Base-by-base conservation (phyloP, 106 monocot genomes). In the Dendrobium officinale region DNA sequence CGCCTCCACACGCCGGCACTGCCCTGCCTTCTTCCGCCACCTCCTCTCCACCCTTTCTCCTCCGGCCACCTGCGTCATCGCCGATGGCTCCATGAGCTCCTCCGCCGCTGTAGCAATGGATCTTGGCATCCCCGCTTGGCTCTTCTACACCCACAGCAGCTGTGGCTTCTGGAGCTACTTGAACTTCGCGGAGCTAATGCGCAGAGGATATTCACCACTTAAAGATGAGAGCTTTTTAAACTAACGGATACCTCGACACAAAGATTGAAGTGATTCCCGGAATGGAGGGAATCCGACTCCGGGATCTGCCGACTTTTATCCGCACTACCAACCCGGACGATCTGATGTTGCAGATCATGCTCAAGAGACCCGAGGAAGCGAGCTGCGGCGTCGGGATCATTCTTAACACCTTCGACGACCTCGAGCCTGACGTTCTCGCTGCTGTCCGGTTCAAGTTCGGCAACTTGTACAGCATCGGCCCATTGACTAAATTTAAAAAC, bases 391-490 rank as follows among this genome's bases (percentile, higher is more conserved):
- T 26, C 16, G 86, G 84, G 2, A 72, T 93, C 70, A 64, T 93
- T 43, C 29, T 93, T 11, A 90, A 90, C 85, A 91, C 89, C 22
- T 91, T 93, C 73, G 84, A 86, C 43, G 87, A 83, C 0, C 54
- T 93, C 10, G 93, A 93, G 68, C 48, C 26, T 42, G 19, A 77
- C 2, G 84, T 85, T 13, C 72, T 93, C 3, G 73, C 79, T 2
- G 83, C 82, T 9, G 49, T 93, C 81, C 15, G 73, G 0, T 0
- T 85, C 13, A 51, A 82, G 15, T 64, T 92, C 26, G 37, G 22
- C 37, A 27, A 73, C 70, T 24, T 92, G 9, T 86, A 90, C 73
- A 68, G 75, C 4, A 42, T 90, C 9, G 92, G 92, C 2, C 92
- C 92, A 0, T 15, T 29, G 16, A 37, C 4, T 73, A 33, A 27